These are phyloP conservation scores for Geotrichum citri-aurantii DNA, from an alignment of 1,139 yeast genomes.

Conservation along the genomic window DNA sequence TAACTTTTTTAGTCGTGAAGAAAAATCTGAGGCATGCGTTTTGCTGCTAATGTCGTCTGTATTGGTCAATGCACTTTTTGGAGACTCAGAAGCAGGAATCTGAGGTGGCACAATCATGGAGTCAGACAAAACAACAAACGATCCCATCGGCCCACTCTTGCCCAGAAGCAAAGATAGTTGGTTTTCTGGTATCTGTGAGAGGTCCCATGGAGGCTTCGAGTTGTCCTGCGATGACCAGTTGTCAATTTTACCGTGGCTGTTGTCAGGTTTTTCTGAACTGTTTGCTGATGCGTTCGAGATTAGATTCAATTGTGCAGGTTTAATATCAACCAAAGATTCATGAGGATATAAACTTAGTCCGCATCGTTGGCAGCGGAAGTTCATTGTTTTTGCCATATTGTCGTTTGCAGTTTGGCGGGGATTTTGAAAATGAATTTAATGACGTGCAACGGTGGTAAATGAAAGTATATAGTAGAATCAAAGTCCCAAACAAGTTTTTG, in stretches of 20 bases:
- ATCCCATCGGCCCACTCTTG: conserved; percentile 16
- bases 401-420: not conserved
- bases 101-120: conserved; percentile 15
- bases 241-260: not conserved
- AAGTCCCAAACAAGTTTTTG: not conserved
- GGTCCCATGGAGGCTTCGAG: conserved; percentile 15
- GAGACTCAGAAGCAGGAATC: conserved; percentile 10
- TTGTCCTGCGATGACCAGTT: not conserved
- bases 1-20: conserved; percentile 44
- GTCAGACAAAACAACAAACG: conserved; percentile 18
- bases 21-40: conserved; percentile 31
- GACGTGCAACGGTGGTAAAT: not conserved
- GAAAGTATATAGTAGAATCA: not conserved
- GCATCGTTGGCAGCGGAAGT: conserved; percentile 50
- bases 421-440: not conserved
- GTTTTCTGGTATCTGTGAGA: conserved; percentile 16
- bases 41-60: conserved; percentile 1
- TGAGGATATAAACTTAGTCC: conserved; percentile 53
- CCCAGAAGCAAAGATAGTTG: conserved; percentile 9
- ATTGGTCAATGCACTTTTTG: not conserved
- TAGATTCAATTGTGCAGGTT: conserved; percentile 49
- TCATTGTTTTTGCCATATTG: conserved; percentile 6
- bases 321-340: conserved; percentile 47
- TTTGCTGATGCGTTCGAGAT: conserved; percentile 18
- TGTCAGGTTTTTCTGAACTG: not conserved